Base-by-base conservation (phyloP, 495 filamentous ascomycete species). In the Tuber magnatum region DNA sequence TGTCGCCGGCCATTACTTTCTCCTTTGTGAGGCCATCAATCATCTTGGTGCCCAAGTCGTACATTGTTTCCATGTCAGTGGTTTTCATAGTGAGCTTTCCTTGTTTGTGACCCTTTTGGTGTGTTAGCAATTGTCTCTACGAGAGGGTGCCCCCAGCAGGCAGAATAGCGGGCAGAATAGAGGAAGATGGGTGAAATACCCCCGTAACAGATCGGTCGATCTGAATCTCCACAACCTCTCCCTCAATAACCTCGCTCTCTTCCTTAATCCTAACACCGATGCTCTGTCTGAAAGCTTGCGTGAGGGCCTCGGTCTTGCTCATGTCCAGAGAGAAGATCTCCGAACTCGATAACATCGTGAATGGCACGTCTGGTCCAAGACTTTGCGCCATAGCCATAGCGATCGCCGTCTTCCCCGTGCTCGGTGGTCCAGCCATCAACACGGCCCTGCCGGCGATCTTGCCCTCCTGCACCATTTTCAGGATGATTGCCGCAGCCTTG, bases 71-170 rank as follows among this genome's bases (percentile, higher is more conserved):
- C 95, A 99, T 99, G 82, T 99, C 96, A 79, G 94, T 97, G 32
- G 95, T 99, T 84, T 98, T 99, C 85, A 99, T 97, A 14, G 95
- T 99, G 78, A 99, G 91, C 84, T 98, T 99, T 79, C 95, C 95
- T 88, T 97, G 94, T 87, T 97, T 97, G 83, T 93, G 94, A 77
- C 88, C 89, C 90, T 92, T 71, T 41, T 76, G 74, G 38, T 18
- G 44, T 41, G 71, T 73, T 71, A 79, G 39, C 72, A 65, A 44
- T 51, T 72, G 68, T 70, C 71, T 41, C 42, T n/a, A 9, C 42
- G 40, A 44, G n/a, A 41, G 4, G 51, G n/a, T 70, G 1, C 0
- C 4, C 43, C 10, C 42, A 32, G 22, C 56, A 68, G 10, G 77
- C 10, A 61, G 51, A 35, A 65, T 35, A 18, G 22, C 56, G 65